Evolutionary conservation across 2,329 filamentous ascomycete genomes (phyloP).

Genomic region (Allantophomopsis cytisporea): DNA sequence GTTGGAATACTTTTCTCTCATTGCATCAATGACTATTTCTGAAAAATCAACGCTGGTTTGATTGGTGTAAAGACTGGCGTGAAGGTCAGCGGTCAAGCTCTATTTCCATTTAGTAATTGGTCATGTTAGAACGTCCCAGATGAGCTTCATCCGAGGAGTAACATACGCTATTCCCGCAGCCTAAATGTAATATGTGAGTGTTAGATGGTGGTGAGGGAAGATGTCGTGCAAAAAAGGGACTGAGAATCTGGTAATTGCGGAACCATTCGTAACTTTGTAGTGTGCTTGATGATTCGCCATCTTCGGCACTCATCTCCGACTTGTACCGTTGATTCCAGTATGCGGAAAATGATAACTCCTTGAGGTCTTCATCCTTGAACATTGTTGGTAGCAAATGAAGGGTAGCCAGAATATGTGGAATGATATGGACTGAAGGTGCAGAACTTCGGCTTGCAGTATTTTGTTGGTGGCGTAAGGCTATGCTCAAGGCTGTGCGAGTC

Average conservation of each 20-base stretch:
- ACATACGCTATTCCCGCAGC: conserved; percentile 41
- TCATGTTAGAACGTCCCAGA: background rate
- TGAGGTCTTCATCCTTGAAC: background rate
- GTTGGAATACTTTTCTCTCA: conserved; percentile 27
- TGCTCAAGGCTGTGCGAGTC: no score
- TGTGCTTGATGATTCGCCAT: conserved; percentile 1
- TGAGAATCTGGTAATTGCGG: conserved; percentile 30
- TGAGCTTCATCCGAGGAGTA: background rate
- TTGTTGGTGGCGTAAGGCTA: no score
- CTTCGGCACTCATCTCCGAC: conserved; percentile 22
- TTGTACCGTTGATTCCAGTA: conserved; percentile 38
- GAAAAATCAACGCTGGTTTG: conserved; percentile 47
- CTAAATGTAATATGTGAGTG: conserved; percentile 37
- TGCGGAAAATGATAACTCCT: conserved; percentile 13
- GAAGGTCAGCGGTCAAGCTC: conserved; percentile 36
- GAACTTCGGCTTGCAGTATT: no score
- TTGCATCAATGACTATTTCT: conserved; percentile 33
- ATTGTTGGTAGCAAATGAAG: background rate
- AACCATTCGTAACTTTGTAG: conserved; percentile 32
- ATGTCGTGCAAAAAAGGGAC: conserved; percentile 29
- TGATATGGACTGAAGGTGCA: no score
- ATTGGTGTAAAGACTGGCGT: conserved; percentile 29
- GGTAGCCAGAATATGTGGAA: no score
- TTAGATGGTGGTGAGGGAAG: conserved; percentile 21
- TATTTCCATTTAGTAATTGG: conserved; percentile 12